Conservation (phyloP, 495 filamentous ascomycete genomes). For the Tuber melanosporum region DNA sequence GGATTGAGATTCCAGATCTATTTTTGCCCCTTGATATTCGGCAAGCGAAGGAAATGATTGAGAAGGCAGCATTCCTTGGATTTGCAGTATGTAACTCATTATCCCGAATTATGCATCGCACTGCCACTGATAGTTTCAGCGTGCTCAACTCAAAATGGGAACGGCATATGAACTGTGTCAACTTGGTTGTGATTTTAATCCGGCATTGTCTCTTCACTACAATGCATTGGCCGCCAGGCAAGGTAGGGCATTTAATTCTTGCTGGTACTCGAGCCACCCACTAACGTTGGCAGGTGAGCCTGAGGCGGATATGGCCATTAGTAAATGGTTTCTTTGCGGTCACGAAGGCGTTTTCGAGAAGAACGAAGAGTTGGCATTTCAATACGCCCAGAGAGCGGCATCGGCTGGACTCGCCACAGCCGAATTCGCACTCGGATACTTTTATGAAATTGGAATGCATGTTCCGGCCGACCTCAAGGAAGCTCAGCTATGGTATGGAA, state of each 20-base stretch:
- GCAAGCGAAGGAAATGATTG: constrained; percentile 76
- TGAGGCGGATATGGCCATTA: constrained; percentile 93
- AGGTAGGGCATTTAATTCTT: constrained; percentile 77
- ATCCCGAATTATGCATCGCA: neutral
- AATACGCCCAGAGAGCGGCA: constrained; percentile 82
- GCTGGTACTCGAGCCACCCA: constrained; percentile 87
- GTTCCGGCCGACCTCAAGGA: constrained; percentile 73
- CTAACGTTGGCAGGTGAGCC: constrained; percentile 68
- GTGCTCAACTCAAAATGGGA: constrained; percentile 96
- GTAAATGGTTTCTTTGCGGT: constrained; percentile 97
- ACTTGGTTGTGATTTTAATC: constrained; percentile 90
- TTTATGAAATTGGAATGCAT: constrained; percentile 91
- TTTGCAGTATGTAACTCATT: constrained; percentile 57
- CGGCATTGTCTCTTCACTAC: constrained; percentile 85
- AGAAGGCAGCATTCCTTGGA: constrained; percentile 92
- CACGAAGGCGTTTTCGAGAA: constrained; percentile 86
- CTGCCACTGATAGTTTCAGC: constrained; percentile 29
- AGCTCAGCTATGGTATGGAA: constrained; percentile 82
- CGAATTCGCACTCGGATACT: constrained; percentile 93
- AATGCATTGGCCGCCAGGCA: constrained; percentile 89
- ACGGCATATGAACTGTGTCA: constrained; percentile 90
- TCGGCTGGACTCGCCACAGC: constrained; percentile 73
- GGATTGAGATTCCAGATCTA: constrained; percentile 70
- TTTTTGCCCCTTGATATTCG: constrained; percentile 67
- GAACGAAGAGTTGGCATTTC: constrained; percentile 88